Evolutionary conservation across 441 rosid genomes (phyloP), one percentile per base, ranked within the genome.

Genomic region (Sinapis alba): DNA sequence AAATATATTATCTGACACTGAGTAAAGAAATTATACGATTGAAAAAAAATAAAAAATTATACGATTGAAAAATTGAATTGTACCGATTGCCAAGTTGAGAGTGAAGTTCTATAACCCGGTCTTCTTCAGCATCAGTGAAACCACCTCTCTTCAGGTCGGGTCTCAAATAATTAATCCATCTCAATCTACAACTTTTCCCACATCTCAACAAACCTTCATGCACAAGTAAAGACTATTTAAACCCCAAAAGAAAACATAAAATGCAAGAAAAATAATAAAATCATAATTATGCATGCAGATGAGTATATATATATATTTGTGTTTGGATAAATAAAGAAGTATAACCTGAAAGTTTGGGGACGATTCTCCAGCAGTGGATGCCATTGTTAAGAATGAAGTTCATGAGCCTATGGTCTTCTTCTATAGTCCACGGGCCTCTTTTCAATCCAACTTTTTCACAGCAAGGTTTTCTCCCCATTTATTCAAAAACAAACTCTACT

Each of bases 381-480:
- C 99, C 99, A 76, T 92, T 92, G 67, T 80, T 85, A 72, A 90
- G 88, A 71, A 94, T 90, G 75, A 94, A 94, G 76, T 71, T 88
- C 77, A 85, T 80, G 38, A 94, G 99, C 83, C 87, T 92, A 28
- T 85, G 94, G 79, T 94, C 99, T 84, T 94, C 99, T 75, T 94
- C 98, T 24, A 89, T 81, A 1, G 97, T 90, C 99, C 99, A 94
- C 13, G 98, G 97, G 74, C 98, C 99, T 66, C 98, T 81, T 84
- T 90, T 92, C 69, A 94, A 65, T 64, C 99, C 99, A 57, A 89
- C 82, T 81, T 90, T 94, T 16, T 94, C 97, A 74, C 99, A 94
- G 24, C 99, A 94, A 72, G 99, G 99, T 75, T 86, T 86, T 62
- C 99, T 86, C 72, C 98, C 99, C 99, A 94, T 94, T 18, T 8